Evolutionary conservation across 2,329 filamentous ascomycete genomes (phyloP), one percentile per base, ranked within the genome.

Genomic region (Fusarium coicis): DNA sequence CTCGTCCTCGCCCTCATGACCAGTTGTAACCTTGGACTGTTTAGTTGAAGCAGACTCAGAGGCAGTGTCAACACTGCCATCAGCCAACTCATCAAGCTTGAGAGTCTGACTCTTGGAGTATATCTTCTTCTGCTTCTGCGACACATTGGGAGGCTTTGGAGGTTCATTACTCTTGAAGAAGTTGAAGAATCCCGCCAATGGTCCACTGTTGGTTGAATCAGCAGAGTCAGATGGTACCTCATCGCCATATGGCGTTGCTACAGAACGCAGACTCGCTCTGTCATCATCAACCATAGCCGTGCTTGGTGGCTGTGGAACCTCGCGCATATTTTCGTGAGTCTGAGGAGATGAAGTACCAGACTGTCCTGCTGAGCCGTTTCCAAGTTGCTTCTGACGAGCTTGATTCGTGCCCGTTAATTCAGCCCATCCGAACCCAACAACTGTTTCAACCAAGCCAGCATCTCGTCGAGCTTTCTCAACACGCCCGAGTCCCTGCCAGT

Each of bases 381-480:
- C 81, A 8, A 84, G 78, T 77, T 86, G 83, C n/a, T 81, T 83
- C n/a, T 82, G 84, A 36, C 83, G 81, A 11, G 76, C 86, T 78
- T 88, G 85, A 72, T 90, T 93, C n/a, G 92, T 84, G 23, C 90
- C 90, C 0, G 94, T 98, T 63, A 99, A 84, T 81, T 99, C 96
- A 14, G 94, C 93, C 93, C 95, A 98, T 5, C 96, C 96, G 87
- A 96, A 98, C 62, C 93, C 94, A 36, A 96, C 94, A 72, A 98
- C 91, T 0, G 95, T 97, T 59, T 97, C 95, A 42, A 99, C 93
- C 34, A 98, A 85, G 2, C 96, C 96, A 68, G 95, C 97, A 80
- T 97, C 96, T 80, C 96, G 87, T 28, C 96, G 90, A 16, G 96
- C 96, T 82, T 99, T 99, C 74, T 98, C 95, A 4, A 99, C 96